These are phyloP conservation scores for Debaryomyces psychrophilus DNA, from an alignment of 1,139 yeast genomes.

Conservation along the genomic window DNA sequence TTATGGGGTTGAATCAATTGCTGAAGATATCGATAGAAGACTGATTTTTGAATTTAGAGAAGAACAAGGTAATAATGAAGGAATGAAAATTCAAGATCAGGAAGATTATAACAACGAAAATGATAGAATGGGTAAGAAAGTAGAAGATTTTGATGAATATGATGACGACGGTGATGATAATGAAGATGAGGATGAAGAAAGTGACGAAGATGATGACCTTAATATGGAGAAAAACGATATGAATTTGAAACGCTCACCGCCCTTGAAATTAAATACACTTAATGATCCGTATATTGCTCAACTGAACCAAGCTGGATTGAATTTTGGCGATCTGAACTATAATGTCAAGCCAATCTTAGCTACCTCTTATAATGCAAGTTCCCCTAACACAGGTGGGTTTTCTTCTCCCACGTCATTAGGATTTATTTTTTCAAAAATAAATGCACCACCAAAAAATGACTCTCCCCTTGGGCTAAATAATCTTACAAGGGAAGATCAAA, in stretches of 20 bases:
- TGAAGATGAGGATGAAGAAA: slow-evolving; percentile 32
- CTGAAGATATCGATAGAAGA: slow-evolving; percentile 10
- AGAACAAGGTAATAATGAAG: slow-evolving; percentile 30
- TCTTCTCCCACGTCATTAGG: slow-evolving; percentile 30
- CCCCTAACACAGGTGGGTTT: slow-evolving; percentile 23
- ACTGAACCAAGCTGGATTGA: neutral
- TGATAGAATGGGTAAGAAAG: slow-evolving; percentile 17
- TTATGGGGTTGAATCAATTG: neutral
- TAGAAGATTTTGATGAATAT: slow-evolving; percentile 18
- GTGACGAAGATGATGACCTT: slow-evolving; percentile 40
- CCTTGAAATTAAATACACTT: slow-evolving; percentile 34
- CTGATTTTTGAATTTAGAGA: slow-evolving; percentile 19
- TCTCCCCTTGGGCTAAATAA: slow-evolving; percentile 27
- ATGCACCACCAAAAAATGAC: slow-evolving; percentile 24
- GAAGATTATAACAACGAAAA: slow-evolving; percentile 25
- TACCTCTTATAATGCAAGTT: slow-evolving; percentile 4
- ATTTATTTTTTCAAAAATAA: slow-evolving; percentile 16
- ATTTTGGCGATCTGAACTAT: neutral
- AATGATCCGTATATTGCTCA: slow-evolving; percentile 19
- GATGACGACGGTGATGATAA: slow-evolving; percentile 15
- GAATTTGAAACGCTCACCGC: slow-evolving; percentile 24
- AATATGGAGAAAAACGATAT: slow-evolving; percentile 21
- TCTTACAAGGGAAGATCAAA: slow-evolving; percentile 24
- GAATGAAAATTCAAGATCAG: slow-evolving; percentile 4
- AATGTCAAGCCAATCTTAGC: neutral